These are phyloP conservation scores for Taphrina pruni DNA, from an alignment of 1,139 yeast species.

Conservation along the genomic window DNA sequence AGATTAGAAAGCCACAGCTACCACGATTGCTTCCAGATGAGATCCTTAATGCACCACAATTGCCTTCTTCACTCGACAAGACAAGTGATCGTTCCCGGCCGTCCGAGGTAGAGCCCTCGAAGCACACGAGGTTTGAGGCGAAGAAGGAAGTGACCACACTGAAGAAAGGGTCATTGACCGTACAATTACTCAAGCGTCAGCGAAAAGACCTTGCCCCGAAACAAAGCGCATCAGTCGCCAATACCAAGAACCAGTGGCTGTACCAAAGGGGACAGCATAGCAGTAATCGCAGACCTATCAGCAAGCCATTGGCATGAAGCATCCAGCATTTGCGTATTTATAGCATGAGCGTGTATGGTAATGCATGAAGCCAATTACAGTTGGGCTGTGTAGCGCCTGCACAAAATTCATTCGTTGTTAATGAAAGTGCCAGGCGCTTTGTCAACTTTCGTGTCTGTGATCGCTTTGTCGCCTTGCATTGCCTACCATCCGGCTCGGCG, in stretches of 20 bases:
- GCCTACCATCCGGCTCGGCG: no score
- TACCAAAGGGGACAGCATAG: slow-evolving; percentile 21
- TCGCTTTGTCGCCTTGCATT: no score
- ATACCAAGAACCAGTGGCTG: slow-evolving; percentile 37
- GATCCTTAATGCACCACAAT: slow-evolving; percentile 33
- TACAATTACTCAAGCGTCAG: slow-evolving; percentile 21
- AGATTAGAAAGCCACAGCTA: neutral
- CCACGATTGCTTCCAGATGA: slow-evolving; percentile 35
- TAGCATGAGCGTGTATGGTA: slow-evolving; percentile 1
- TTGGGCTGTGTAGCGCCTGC: no score
- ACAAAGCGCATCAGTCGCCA: slow-evolving; percentile 23
- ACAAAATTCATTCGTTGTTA: no score
- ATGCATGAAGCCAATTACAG: neutral
- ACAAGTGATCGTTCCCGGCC: neutral
- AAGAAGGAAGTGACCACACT: slow-evolving; percentile 25
- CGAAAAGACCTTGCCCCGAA: slow-evolving; percentile 31
- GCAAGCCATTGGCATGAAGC: slow-evolving; percentile 24
- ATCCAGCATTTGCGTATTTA: neutral
- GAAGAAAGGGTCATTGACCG: slow-evolving; percentile 11
- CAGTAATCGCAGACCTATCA: slow-evolving; percentile 26
- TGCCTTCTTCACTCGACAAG: neutral
- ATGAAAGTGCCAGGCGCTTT: no score
- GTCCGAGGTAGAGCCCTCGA: neutral
- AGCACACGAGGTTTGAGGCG: slow-evolving; percentile 15
- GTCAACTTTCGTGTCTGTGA: no score